A percentile compares a stretch with the other conserved stretches of the same genome.
Conservation (phyloP, 2,329 filamentous ascomycete species). For the Talaromyces sp. region DNA sequence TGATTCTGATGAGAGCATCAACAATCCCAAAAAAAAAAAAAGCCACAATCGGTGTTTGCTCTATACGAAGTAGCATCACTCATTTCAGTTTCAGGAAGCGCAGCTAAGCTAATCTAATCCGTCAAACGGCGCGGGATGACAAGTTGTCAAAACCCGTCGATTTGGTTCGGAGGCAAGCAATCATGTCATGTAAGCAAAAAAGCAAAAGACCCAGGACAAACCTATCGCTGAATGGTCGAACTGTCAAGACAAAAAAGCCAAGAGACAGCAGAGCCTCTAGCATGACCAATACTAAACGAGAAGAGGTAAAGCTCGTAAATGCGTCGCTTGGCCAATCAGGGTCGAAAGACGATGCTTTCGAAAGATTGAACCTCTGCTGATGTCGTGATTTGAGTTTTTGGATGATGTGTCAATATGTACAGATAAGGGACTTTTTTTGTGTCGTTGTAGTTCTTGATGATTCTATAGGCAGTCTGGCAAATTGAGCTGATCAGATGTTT, state of each 20-base stretch:
- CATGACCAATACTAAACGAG: neutral
- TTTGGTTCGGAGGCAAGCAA: neutral
- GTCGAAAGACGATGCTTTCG: neutral
- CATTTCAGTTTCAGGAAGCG: neutral
- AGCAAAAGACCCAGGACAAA: no score
- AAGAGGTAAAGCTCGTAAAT: neutral
- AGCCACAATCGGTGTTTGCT: neutral
- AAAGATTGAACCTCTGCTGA: neutral
- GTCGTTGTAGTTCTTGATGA: neutral
- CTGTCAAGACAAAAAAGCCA: neutral
- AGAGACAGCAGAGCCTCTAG: neutral
- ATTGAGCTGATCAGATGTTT: neutral
- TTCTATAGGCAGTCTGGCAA: neutral
- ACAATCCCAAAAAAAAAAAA: neutral
- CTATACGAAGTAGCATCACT: neutral
- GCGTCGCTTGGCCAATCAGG: neutral
- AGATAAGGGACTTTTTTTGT: neutral
- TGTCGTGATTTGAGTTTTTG: constrained; percentile 1
- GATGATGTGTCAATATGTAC: constrained; percentile 2
- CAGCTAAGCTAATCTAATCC: neutral
- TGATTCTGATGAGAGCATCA: neutral
- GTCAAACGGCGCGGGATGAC: neutral
- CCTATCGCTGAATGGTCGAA: neutral
- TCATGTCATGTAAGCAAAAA: no score
- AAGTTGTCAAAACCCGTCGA: neutral